Base-by-base conservation (phyloP, 202 grass and related monocot species). In the Musa balbisiana region DNA sequence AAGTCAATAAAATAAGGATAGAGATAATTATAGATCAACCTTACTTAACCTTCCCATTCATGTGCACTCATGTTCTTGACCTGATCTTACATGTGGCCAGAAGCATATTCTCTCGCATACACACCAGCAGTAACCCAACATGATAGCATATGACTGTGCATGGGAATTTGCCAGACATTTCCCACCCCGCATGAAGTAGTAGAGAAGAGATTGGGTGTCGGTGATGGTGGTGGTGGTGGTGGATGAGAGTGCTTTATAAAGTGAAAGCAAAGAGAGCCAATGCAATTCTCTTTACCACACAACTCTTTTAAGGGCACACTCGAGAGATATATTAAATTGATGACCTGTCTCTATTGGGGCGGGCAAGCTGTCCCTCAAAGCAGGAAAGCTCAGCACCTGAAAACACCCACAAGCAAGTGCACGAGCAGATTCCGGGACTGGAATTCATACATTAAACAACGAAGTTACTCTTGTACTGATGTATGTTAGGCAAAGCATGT, bases 321-420 rank as follows among this genome's bases (percentile, higher is more conserved):
- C 16, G 14, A 1, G 56, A 60, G 73, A 66, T 73, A 77, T 72
- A 68, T 53, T 55, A 25, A 70, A 76, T 84, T 60, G 80, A 80
- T 82, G 73, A 76, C 76, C 74, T 90, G 89, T 87, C 85, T 83
- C 81, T 25, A 76, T 78, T 53, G 81, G 58, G 69, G 81, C 74
- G 67, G 78, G 83, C 92, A 92, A 81, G 73, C 75, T 87, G 83
- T 90, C 87, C 92, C 81, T 84, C 51, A 76, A 89, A 92, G 87
- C 73, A 79, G 85, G 83, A 76, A 84, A 82, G 59, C 52, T 71
- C 69, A 80, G 78, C 76, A 90, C 79, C 85, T 88, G 53, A 55
- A 22, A 17, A 70, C 67, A 22, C 65, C 79, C 26, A 68, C 67
- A 33, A 51, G 19, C 21, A 14, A 1, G 29, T 33, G 22, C n/a